A percentile compares a stretch with the other conserved stretches of the same genome.
Conservation (phyloP, 352 stramenopile genomes). For the Phytophthora brassicae region DNA sequence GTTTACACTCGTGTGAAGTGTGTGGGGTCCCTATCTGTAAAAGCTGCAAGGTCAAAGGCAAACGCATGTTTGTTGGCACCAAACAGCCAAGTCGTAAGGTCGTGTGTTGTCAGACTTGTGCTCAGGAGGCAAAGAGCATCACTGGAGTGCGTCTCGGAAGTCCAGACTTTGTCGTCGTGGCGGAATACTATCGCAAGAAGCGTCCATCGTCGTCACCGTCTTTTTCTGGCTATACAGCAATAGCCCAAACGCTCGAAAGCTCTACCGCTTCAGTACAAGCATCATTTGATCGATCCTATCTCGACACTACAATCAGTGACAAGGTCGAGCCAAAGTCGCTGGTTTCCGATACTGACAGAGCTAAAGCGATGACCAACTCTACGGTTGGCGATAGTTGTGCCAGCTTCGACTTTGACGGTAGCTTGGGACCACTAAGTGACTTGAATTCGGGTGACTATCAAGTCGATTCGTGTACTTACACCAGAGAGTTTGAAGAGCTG, state of each 20-base stretch:
- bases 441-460: conserved; percentile 19
- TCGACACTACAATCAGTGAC: conserved; percentile 1
- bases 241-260: neutral
- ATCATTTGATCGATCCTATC: conserved; percentile 5
- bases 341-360: conserved; percentile 9
- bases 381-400: conserved; percentile 25
- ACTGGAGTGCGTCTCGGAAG: conserved; percentile 20
- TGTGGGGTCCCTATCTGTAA: conserved; percentile 47
- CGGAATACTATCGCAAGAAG: conserved; percentile 28
- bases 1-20: conserved; percentile 38
- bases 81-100: conserved; percentile 20
- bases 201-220: neutral
- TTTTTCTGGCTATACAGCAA: conserved; percentile 4
- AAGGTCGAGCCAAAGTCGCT: conserved; percentile 6
- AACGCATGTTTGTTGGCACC: conserved; percentile 34
- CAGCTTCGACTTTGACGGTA: conserved; percentile 21
- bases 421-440: conserved; percentile 22
- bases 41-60: conserved; percentile 53
- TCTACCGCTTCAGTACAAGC: conserved; percentile 10
- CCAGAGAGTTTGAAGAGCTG: conserved; percentile 4
- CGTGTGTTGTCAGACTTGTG: conserved; percentile 38
- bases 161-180: conserved; percentile 30
- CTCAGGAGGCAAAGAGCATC: conserved; percentile 30
- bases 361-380: conserved; percentile 19
- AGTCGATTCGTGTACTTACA: conserved; percentile 5